Base-by-base conservation (phyloP, 306 rosid species). In the Lathyrus tuberosus region DNA sequence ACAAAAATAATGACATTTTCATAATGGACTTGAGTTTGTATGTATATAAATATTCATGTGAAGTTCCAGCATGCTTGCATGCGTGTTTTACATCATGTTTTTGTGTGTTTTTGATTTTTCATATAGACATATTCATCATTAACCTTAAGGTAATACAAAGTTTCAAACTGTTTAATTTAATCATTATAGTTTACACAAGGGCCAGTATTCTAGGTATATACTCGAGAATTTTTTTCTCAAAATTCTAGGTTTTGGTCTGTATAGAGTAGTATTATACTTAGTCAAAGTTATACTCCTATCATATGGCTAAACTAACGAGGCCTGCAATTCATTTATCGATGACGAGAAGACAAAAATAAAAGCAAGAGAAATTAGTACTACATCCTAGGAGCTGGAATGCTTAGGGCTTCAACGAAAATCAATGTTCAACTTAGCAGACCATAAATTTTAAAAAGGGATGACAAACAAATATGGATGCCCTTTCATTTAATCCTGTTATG, bases 11-110 rank as follows among this genome's bases (percentile, higher is more conserved):
- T 61, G 28, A 85, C 84, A 64, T 48, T 78, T 79, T 87, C 82
- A 62, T 70, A 75, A 70, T 75, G 71, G 80, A 86, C 59, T 79
- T 71, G 47, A 82, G 71, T 69, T 41, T 35, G 6, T 57, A 40
- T 65, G 31, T 78, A 40, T 76, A 71, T 61, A 75, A 44, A 72
- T 17, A 72, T 70, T 72, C 82, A 46, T 76, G 4, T 77, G 14
- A 37, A 40, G 43, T 51, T 63, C 71, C 53, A 70, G 64, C 86
- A 85, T 84, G 88, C 96, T 71, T 84, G 96, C 97, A 87, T 85
- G 97, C 96, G 96, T 80, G 81, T 82, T 86, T 70, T 43, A 78
- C 74, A 78, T 70, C 89, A 88, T 88, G 86, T 77, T 80, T 91
- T 83, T 86, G 85, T 85, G 95, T 84, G 87, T 81, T 75, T 77